Percentiles rank a stretch among this genome's conserved stretches.
Evolutionary conservation across 805 yeast species (phyloP).

Genomic region (Schwanniomyces polymorphus): DNA sequence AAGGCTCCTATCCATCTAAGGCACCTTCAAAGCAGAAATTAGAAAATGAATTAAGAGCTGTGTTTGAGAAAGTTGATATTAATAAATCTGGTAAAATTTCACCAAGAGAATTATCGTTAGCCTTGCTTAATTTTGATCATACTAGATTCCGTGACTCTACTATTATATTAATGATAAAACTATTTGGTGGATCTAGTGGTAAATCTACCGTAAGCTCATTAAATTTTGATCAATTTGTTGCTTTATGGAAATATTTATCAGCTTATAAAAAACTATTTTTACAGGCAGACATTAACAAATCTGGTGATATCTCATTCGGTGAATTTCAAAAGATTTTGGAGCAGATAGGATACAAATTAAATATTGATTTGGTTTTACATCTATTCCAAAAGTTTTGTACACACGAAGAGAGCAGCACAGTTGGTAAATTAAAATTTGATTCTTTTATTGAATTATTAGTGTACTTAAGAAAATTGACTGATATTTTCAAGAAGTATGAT

Average conservation of each 20-base stretch:
- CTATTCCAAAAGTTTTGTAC: conserved; percentile 57
- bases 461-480: conserved; percentile 74
- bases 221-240: conserved; percentile 62
- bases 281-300: conserved; percentile 57
- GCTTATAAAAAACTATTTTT: conserved; percentile 67
- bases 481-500: conserved; percentile 76
- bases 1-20: conserved; percentile 10
- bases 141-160: conserved; percentile 62
- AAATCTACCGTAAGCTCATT: conserved; percentile 18
- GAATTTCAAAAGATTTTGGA: conserved; percentile 63
- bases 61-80: conserved; percentile 56
- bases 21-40: conserved; percentile 38
- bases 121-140: conserved; percentile 63
- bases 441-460: conserved; percentile 79
- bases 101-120: conserved; percentile 56
- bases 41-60: conserved; percentile 47
- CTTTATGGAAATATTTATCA: conserved; percentile 65
- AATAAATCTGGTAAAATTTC: conserved; percentile 55
- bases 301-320: conserved; percentile 61
- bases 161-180: conserved; percentile 58
- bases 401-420: conserved; percentile 26
- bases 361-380: conserved; percentile 55
- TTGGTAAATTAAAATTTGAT: conserved; percentile 66
- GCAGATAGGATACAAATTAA: conserved; percentile 65
- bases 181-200: conserved; percentile 46